phyloP scores from a whole-genome alignment of 495 filamentous ascomycete genomes.

The Aspergillus heteromorphus region DNA sequence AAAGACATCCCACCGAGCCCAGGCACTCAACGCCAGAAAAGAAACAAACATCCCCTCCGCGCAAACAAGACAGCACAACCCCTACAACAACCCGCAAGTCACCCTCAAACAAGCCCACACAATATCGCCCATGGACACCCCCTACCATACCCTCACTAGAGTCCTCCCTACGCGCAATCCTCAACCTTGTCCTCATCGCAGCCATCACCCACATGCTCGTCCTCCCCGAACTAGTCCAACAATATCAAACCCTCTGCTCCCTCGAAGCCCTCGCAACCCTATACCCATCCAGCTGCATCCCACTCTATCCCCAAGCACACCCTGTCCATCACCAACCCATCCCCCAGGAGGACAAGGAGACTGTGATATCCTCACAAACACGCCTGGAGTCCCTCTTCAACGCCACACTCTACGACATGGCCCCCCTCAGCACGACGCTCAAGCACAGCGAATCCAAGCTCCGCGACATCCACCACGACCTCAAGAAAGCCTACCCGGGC shows the following conservation, averaged over 20 bases:
- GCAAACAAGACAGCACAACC: neutral
- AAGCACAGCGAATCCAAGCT: conserved; percentile 35
- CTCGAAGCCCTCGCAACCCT: conserved; percentile 21
- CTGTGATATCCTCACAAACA: conserved; percentile 22
- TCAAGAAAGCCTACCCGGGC: conserved; percentile 29
- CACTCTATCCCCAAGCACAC: conserved; percentile 9
- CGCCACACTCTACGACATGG: conserved; percentile 27
- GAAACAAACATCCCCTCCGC: neutral
- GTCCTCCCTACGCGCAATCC: conserved; percentile 17
- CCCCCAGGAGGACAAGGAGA: conserved; percentile 20
- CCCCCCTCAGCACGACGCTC: conserved; percentile 22
- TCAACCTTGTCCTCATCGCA: conserved; percentile 31
- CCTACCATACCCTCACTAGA: neutral
- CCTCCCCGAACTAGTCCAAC: conserved; percentile 37
- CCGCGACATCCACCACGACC: conserved; percentile 23
- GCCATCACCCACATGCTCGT: conserved; percentile 35
- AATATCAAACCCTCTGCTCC: conserved; percentile 29
- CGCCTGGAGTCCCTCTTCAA: conserved; percentile 32
- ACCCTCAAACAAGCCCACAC: neutral
- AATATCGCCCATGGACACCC: neutral
- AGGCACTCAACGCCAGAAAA: neutral
- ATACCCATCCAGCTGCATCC: conserved; percentile 33
- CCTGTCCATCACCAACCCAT: conserved; percentile 5
- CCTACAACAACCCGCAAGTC: neutral
- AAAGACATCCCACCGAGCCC: conserved; percentile 24